Evolutionary conservation across 306 rosid genomes (phyloP).

Genomic region (Cicer cuneatum): DNA sequence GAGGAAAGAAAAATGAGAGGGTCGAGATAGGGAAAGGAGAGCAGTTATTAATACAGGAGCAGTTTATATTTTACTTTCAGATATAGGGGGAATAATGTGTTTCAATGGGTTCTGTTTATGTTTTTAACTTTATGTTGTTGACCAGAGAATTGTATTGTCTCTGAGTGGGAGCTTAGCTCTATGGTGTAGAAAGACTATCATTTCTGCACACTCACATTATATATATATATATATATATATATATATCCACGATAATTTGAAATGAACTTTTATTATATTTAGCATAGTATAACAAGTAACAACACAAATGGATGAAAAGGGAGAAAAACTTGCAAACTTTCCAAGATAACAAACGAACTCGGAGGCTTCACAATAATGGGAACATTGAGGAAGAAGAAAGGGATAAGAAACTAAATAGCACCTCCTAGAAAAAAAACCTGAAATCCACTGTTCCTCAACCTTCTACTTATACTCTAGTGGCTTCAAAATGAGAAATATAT

Average conservation of each 20-base stretch:
- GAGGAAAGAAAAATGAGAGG: too few relatives aligned
- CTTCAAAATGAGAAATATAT: constrained; percentile 6
- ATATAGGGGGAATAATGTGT: too few relatives aligned
- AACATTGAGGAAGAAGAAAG: background rate
- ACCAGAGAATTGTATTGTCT: too few relatives aligned
- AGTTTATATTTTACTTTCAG: too few relatives aligned
- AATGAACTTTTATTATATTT: constrained; percentile 28
- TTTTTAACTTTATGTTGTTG: too few relatives aligned
- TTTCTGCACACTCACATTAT: too few relatives aligned
- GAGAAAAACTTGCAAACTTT: constrained; percentile 27
- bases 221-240: too few relatives aligned
- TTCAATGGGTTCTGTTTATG: too few relatives aligned
- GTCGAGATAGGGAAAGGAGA: too few relatives aligned
- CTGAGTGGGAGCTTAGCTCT: too few relatives aligned
- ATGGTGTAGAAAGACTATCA: too few relatives aligned
- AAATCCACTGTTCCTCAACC: constrained; percentile 34
- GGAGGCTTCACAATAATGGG: background rate
- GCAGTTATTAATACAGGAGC: too few relatives aligned
- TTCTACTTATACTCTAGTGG: background rate
- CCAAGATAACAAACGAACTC: constrained; percentile 10
- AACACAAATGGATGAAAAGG: constrained; percentile 10
- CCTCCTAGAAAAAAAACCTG: background rate
- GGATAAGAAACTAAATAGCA: background rate
- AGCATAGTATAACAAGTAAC: background rate
- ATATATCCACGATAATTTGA: background rate